These are phyloP conservation scores for Aspergillus unguis DNA, from an alignment of 2,329 filamentous ascomycete species.

Conservation along the genomic window DNA sequence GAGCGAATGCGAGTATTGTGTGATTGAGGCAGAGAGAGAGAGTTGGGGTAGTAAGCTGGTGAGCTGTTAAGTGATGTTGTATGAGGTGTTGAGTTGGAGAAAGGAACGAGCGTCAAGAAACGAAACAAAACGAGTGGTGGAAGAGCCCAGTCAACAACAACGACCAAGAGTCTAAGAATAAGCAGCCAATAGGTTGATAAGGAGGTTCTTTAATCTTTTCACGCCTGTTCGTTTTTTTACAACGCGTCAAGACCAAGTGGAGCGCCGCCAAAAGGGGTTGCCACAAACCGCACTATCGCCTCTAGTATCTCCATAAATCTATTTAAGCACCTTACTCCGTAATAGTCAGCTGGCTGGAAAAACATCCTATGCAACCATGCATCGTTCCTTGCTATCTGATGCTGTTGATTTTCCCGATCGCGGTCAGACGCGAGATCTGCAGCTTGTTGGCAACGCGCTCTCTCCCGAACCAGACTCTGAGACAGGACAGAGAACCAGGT, in stretches of 20 bases:
- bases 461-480: too few relatives aligned
- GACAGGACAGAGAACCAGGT: too few relatives aligned
- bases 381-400: too few relatives aligned
- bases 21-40: constrained; percentile 1
- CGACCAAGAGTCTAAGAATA: not conserved
- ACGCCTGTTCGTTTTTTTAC: constrained; percentile 3
- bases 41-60: not conserved
- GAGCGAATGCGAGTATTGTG: not conserved
- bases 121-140: constrained; percentile 2
- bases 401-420: too few relatives aligned
- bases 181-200: constrained; percentile 4
- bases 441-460: too few relatives aligned
- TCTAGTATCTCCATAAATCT: not conserved
- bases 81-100: constrained; percentile 8
- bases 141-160: not conserved
- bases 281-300: constrained; percentile 4
- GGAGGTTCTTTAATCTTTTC: constrained; percentile 2
- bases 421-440: too few relatives aligned
- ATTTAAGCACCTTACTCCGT: not conserved
- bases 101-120: constrained; percentile 15
- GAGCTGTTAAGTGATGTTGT: not conserved
- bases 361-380: not conserved
- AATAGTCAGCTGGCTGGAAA: not conserved
- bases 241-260: not conserved
- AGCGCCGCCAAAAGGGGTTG: constrained; percentile 7